Conservation (phyloP, 202 grass and related monocot genomes). For the Cymbopogon flexuosus region DNA sequence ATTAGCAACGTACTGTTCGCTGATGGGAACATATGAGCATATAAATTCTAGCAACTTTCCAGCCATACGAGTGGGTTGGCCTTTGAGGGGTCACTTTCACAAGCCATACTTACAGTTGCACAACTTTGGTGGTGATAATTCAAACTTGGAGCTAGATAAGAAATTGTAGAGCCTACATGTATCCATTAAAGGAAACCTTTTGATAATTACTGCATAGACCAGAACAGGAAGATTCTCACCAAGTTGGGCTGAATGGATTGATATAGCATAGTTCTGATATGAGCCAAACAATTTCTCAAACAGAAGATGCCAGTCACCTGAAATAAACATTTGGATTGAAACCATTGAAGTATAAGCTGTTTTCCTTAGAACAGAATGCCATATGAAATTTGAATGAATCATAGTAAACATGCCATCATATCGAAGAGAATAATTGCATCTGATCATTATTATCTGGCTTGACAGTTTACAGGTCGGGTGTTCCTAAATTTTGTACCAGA, state of each 20-base stretch:
- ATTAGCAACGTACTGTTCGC: slow-evolving; percentile 27
- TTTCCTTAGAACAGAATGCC: slow-evolving; percentile 1
- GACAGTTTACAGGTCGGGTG: background rate
- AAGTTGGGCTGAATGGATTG: slow-evolving; percentile 34
- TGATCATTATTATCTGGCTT: background rate
- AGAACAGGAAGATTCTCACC: slow-evolving; percentile 57
- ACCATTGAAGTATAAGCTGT: background rate
- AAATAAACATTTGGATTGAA: slow-evolving; percentile 36
- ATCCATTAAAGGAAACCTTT: slow-evolving; percentile 38
- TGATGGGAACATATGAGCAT: slow-evolving; percentile 38
- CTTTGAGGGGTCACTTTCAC: slow-evolving; percentile 61
- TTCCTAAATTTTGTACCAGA: background rate
- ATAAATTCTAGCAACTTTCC: slow-evolving; percentile 38
- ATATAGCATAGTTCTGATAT: slow-evolving; percentile 29
- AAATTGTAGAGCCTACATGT: slow-evolving; percentile 36
- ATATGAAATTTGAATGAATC: slow-evolving; percentile 10
- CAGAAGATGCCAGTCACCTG: slow-evolving; percentile 32
- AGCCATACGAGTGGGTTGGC: slow-evolving; percentile 39
- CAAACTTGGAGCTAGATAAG: slow-evolving; percentile 49
- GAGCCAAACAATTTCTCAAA: slow-evolving; percentile 29
- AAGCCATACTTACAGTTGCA: slow-evolving; percentile 49
- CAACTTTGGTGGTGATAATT: slow-evolving; percentile 50
- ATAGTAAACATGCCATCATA: background rate
- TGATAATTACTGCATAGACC: slow-evolving; percentile 29
- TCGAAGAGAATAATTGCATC: slow-evolving; percentile 13